Percentiles rank a stretch among this genome's conserved stretches.
These are phyloP conservation scores for Pisolithus orientalis DNA, from an alignment of 768 basidiomycete genomes.

Conservation along the genomic window DNA sequence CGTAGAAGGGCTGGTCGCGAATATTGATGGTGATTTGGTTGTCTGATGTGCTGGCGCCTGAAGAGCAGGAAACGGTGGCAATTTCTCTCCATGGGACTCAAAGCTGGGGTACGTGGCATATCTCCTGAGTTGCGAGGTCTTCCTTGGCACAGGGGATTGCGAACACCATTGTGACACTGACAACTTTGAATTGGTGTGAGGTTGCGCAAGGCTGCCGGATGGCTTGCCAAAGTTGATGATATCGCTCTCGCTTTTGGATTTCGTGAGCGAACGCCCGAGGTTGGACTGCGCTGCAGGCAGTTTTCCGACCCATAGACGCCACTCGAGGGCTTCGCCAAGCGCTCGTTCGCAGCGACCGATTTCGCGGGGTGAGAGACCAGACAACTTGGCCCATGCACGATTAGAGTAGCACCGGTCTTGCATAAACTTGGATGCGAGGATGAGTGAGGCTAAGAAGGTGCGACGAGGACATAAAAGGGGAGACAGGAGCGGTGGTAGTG, in stretches of 20 bases:
- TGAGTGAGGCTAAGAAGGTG: slow-evolving; percentile 81
- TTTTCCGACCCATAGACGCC: slow-evolving; percentile 93
- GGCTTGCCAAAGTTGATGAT: slow-evolving; percentile 13
- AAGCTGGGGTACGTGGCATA: slow-evolving; percentile 38
- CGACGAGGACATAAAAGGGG: slow-evolving; percentile 85
- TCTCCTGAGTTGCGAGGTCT: slow-evolving; percentile 29
- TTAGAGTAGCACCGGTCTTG: slow-evolving; percentile 94
- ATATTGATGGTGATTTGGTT: slow-evolving; percentile 21
- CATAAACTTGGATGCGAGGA: slow-evolving; percentile 87
- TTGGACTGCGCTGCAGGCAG: slow-evolving; percentile 32
- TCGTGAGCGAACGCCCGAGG: slow-evolving; percentile 34
- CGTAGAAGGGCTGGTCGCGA: slow-evolving; percentile 40
- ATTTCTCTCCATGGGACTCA: slow-evolving; percentile 18
- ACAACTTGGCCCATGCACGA: slow-evolving; percentile 89
- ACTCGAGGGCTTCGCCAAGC: slow-evolving; percentile 78
- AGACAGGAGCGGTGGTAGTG: slow-evolving; percentile 53
- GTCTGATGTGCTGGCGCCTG: neutral
- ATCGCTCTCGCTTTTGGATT: slow-evolving; percentile 48
- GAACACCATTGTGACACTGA: neutral
- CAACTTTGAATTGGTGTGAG: slow-evolving; percentile 1
- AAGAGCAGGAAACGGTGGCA: neutral
- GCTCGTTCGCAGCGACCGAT: slow-evolving; percentile 86
- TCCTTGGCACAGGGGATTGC: slow-evolving; percentile 12
- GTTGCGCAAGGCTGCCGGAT: neutral
- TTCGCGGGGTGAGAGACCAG: slow-evolving; percentile 80